Base-by-base conservation (phyloP, 139 green algal species). In the Marvania coccoides region DNA sequence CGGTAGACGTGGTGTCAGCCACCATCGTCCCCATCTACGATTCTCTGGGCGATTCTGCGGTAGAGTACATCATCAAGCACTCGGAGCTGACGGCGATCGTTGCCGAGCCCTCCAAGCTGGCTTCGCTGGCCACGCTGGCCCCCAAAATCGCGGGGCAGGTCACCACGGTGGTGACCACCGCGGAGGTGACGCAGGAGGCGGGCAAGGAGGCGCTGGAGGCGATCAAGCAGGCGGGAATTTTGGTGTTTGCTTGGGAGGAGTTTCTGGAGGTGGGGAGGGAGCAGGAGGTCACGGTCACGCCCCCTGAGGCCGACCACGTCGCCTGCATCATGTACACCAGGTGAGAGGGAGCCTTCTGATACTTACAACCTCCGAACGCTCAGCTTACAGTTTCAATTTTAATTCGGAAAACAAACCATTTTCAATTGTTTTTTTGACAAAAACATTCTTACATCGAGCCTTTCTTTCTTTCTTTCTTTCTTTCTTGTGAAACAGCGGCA, bases 301-400 rank as follows among this genome's bases (percentile, higher is more conserved):
- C 88, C 12, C 87, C 90, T n/a, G 79, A 70, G 40, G 63, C 82
- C 3, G 65, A 90, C 19, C 85, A 95, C 76, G 59, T 90, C 28
- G 83, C 71, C 66, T 95, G 86, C 68, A 96, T 96, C 79, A 96
- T 96, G 90, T 96, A 96, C 80, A 96, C 90, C 13, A 67, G 88
- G 87, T 72, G 55, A 47, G 61, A 10, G n/a, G n/a, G n/a, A n/a
- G n/a, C n/a, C n/a, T n/a, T n/a, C n/a, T n/a, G n/a, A n/a, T n/a
- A n/a, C n/a, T n/a, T n/a, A n/a, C n/a, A n/a, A n/a, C n/a, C n/a
- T n/a, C n/a, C n/a, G n/a, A n/a, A n/a, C n/a, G n/a, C n/a, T n/a
- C n/a, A n/a, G n/a, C n/a, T n/a, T n/a, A n/a, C n/a, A n/a, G n/a
- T n/a, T n/a, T n/a, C n/a, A n/a, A n/a, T n/a, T n/a, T n/a, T n/a